These are phyloP conservation scores for Bertia moriformis DNA, from an alignment of 2,329 filamentous ascomycete genomes.

Conservation along the genomic window DNA sequence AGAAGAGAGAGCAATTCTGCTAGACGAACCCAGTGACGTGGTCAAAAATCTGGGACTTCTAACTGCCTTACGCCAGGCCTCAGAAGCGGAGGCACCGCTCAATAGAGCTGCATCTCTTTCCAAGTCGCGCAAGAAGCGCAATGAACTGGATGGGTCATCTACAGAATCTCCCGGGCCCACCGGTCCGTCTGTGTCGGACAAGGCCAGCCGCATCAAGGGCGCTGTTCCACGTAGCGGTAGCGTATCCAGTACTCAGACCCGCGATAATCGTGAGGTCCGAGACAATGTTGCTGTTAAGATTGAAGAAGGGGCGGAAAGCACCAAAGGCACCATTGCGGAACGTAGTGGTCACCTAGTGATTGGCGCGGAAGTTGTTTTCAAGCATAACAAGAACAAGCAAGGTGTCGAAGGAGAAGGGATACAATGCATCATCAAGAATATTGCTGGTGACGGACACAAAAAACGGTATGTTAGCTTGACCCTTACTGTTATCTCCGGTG, in stretches of 20 bases:
- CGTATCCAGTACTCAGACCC: constrained; percentile 21
- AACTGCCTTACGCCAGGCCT: constrained; percentile 28
- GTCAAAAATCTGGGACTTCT: constrained; percentile 31
- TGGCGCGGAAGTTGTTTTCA: constrained; percentile 32
- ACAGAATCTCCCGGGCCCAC: constrained; percentile 27
- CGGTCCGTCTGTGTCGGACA: constrained; percentile 20
- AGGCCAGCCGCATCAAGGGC: constrained; percentile 24
- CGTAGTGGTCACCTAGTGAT: constrained; percentile 23
- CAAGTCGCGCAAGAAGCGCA: constrained; percentile 28
- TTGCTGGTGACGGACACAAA: constrained; percentile 32
- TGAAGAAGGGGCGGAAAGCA: constrained; percentile 24
- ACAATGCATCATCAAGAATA: constrained; percentile 34
- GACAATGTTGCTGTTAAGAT: constrained; percentile 20
- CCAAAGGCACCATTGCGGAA: constrained; percentile 25
- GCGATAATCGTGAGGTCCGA: constrained; percentile 16
- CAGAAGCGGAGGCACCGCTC: constrained; percentile 24
- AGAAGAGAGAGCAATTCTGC: constrained; percentile 28
- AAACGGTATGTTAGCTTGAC: constrained; percentile 24
- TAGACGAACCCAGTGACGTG: constrained; percentile 30
- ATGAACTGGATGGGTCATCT: constrained; percentile 23
- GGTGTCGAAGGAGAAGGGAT: constrained; percentile 30
- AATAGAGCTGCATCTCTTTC: constrained; percentile 18
- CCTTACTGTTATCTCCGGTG: background rate
- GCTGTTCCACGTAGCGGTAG: constrained; percentile 21
- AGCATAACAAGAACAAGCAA: constrained; percentile 30